phyloP scores from a whole-genome alignment of 495 filamentous ascomycete genomes.

The Tuber aestivum region DNA sequence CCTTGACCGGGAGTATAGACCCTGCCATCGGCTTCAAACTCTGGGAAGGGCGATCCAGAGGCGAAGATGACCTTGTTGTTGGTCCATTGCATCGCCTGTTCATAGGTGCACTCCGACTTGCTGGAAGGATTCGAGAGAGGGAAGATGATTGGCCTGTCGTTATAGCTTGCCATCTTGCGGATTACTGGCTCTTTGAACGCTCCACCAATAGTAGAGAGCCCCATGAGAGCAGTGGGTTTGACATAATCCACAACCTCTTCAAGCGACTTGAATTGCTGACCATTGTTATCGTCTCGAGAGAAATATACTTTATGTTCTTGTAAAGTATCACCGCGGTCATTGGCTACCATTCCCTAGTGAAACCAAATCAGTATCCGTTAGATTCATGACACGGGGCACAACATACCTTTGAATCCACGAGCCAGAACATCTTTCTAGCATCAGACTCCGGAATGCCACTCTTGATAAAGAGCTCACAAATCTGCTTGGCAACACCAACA shows the following conservation, averaged over 20 bases:
- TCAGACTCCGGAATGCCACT: conserved; percentile 89
- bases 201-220: conserved; percentile 87
- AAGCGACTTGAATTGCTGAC: conserved; percentile 80
- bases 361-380: not conserved
- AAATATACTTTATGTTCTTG: conserved; percentile 99
- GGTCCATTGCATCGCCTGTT: conserved; percentile 80
- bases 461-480: conserved; percentile 90
- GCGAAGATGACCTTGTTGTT: conserved; percentile 88
- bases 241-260: conserved; percentile 90
- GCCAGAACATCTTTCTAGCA: conserved; percentile 86
- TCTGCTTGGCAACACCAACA: conserved; percentile 94
- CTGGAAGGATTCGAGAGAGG: conserved; percentile 84
- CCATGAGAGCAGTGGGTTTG: conserved; percentile 88
- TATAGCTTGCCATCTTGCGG: conserved; percentile 66
- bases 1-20: conserved; percentile 85
- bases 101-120: conserved; percentile 96
- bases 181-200: conserved; percentile 88
- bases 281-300: conserved; percentile 83
- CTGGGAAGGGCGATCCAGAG: conserved; percentile 86
- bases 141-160: conserved; percentile 69
- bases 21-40: conserved; percentile 60
- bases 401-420: conserved; percentile 73
- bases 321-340: conserved; percentile 86
- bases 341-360: conserved; percentile 74
- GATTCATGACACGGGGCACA: not conserved